Evolutionary conservation across 345 rosid species (phyloP).

Genomic region (Turritis glabra): DNA sequence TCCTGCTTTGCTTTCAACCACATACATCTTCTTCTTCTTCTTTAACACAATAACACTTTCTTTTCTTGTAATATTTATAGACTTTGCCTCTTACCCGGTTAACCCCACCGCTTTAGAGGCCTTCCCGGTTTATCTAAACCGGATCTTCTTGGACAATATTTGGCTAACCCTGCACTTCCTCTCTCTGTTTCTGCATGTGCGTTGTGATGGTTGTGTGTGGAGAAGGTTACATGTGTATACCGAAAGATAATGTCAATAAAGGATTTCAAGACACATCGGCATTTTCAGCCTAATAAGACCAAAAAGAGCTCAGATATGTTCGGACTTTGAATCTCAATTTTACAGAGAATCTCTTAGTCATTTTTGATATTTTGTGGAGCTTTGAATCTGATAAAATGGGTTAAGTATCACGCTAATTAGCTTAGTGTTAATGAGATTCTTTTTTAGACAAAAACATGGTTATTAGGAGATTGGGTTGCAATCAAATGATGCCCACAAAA

Average conservation of each 20-base stretch:
- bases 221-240: conserved; percentile 29
- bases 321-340: neutral
- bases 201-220: conserved; percentile 9
- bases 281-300: conserved; percentile 32
- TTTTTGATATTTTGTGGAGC: neutral
- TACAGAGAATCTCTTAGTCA: neutral
- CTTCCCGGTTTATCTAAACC: conserved; percentile 5
- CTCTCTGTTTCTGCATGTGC: conserved; percentile 9
- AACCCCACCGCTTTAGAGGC: conserved; percentile 25
- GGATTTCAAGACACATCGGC: conserved; percentile 15
- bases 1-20: conserved; percentile 84
- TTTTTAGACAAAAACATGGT: conserved; percentile 12
- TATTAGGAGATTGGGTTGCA: neutral
- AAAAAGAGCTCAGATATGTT: conserved; percentile 14
- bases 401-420: neutral
- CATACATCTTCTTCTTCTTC: conserved; percentile 48
- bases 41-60: neutral
- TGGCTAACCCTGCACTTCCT: neutral
- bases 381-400: neutral
- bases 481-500: neutral
- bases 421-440: neutral
- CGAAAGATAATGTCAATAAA: neutral
- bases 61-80: conserved; percentile 1
- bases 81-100: conserved; percentile 15
- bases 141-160: neutral